phyloP scores from a whole-genome alignment of 495 filamentous ascomycete genomes.

The Usnea hakonensis region DNA sequence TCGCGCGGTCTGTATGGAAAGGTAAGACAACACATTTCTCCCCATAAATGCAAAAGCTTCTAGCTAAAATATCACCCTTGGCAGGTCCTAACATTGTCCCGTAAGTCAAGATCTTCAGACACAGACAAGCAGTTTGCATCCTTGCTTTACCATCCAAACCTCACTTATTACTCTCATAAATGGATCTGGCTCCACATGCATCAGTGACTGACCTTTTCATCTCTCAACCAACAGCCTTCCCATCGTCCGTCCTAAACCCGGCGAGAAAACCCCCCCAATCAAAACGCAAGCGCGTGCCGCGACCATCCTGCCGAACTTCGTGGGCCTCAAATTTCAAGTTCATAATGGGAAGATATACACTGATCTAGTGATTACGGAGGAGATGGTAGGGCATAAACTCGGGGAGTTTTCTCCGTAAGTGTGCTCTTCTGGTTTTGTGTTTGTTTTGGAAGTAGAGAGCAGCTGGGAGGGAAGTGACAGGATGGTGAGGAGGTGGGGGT shows the following conservation, averaged over 20 bases:
- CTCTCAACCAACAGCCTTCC: slow-evolving; percentile 29
- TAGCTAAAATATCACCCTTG: slow-evolving; percentile 17
- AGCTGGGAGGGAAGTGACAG: slow-evolving; percentile 1
- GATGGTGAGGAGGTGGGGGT: not conserved
- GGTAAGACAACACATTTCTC: slow-evolving; percentile 34
- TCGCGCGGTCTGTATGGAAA: slow-evolving; percentile 69
- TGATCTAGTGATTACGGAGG: slow-evolving; percentile 83
- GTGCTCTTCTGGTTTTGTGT: slow-evolving; percentile 5
- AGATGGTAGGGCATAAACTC: slow-evolving; percentile 97
- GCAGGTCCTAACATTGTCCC: slow-evolving; percentile 50
- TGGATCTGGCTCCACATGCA: too few relatives aligned
- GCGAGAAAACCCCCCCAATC: slow-evolving; percentile 62
- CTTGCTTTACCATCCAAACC: not conserved
- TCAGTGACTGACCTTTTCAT: not conserved
- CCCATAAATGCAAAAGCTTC: not conserved
- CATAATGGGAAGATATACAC: slow-evolving; percentile 93
- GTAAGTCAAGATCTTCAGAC: slow-evolving; percentile 32
- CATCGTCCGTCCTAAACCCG: slow-evolving; percentile 46
- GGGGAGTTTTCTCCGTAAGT: slow-evolving; percentile 91
- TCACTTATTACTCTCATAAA: not conserved
- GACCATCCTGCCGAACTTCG: slow-evolving; percentile 93
- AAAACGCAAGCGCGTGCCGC: slow-evolving; percentile 81
- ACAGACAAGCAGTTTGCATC: not conserved
- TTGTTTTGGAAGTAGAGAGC: not conserved
- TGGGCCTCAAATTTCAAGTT: slow-evolving; percentile 85